A percentile compares a stretch with the other conserved stretches of the same genome.
Conservation (phyloP, 2,329 filamentous ascomycete species). For the Neofusicoccum parvum region DNA sequence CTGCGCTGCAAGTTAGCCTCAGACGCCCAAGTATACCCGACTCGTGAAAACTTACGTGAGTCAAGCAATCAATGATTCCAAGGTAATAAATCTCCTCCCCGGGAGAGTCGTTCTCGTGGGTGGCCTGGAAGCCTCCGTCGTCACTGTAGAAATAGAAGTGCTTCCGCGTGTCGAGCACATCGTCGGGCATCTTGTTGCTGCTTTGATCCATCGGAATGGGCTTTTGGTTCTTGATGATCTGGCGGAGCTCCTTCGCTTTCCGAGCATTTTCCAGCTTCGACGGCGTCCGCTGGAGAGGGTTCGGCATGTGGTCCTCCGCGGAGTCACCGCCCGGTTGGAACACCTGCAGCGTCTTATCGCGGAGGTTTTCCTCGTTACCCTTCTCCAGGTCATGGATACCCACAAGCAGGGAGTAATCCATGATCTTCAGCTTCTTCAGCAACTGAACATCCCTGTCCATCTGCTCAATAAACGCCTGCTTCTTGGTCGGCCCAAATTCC, state of each 20-base stretch:
- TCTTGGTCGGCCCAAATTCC: constrained; percentile 87
- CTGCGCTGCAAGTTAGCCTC: constrained; percentile 50
- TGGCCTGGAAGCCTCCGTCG: constrained; percentile 90
- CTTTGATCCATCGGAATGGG: constrained; percentile 90
- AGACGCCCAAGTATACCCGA: background rate
- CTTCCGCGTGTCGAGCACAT: constrained; percentile 66
- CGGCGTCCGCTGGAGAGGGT: constrained; percentile 80
- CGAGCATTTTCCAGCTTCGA: constrained; percentile 90
- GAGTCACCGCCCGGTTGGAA: constrained; percentile 84
- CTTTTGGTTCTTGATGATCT: constrained; percentile 90
- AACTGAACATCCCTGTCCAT: constrained; percentile 84
- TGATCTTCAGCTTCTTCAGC: constrained; percentile 87
- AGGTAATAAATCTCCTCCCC: constrained; percentile 97
- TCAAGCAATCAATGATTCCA: constrained; percentile 97
- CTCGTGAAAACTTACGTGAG: constrained; percentile 69
- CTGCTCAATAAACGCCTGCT: constrained; percentile 84
- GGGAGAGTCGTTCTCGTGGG: constrained; percentile 81
- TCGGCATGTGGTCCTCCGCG: constrained; percentile 54
- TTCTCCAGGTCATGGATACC: constrained; percentile 89
- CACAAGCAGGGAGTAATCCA: constrained; percentile 96
- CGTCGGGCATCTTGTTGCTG: constrained; percentile 84
- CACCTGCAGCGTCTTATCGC: constrained; percentile 85
- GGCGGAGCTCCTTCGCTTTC: constrained; percentile 85
- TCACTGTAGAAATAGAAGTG: constrained; percentile 90
- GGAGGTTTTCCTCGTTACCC: constrained; percentile 93